Evolutionary conservation across 768 basidiomycete species (phyloP).

Genomic region (Suillus bovinus): DNA sequence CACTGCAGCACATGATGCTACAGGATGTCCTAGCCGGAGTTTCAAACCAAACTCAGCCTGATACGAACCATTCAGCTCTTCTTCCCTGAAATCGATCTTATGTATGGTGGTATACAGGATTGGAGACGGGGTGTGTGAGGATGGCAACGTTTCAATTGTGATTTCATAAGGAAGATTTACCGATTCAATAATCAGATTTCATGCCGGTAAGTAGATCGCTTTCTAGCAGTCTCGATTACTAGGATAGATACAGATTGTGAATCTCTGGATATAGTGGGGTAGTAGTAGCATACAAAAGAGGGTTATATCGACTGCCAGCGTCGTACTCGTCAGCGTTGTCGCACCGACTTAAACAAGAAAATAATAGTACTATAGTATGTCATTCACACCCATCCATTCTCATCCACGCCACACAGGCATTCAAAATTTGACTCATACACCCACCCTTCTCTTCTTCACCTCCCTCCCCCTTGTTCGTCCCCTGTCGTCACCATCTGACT

Average conservation of each 20-base stretch:
- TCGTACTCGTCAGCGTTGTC: not conserved
- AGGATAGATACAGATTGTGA: not conserved
- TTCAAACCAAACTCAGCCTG: too few relatives aligned
- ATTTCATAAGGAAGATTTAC: not conserved
- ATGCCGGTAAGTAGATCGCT: not conserved
- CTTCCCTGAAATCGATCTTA: too few relatives aligned
- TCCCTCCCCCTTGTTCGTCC: conserved; percentile 19
- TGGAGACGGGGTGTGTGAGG: too few relatives aligned
- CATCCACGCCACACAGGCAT: not conserved
- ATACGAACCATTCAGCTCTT: too few relatives aligned
- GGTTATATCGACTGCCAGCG: conserved; percentile 1
- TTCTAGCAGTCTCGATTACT: not conserved
- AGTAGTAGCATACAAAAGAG: not conserved
- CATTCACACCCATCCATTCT: not conserved
- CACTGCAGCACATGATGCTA: too few relatives aligned
- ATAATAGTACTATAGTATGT: not conserved
- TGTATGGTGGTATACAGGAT: too few relatives aligned
- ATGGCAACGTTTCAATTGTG: not conserved
- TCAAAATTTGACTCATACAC: conserved; percentile 6
- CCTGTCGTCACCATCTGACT: conserved; percentile 14
- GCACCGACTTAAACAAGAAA: not conserved
- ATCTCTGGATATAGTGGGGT: not conserved
- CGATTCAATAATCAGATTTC: not conserved
- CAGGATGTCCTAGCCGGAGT: too few relatives aligned
- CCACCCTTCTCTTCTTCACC: conserved; percentile 32